Conservation (phyloP, 208 protist genomes). For the Crithidia brevicula region DNA sequence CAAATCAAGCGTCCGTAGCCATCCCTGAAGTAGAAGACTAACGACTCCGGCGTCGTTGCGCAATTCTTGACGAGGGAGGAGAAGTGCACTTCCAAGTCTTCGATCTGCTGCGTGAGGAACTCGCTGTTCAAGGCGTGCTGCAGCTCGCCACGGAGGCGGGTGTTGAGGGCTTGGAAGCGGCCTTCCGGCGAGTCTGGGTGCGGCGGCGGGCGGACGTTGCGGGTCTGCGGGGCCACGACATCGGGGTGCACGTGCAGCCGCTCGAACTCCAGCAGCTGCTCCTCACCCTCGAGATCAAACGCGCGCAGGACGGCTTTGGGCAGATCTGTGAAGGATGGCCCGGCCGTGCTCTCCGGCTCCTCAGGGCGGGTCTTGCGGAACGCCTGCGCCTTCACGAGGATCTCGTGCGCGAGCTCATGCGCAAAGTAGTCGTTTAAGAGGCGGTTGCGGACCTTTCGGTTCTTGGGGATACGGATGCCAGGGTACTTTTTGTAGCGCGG, state of each 20-base stretch:
- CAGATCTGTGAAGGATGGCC: conserved; percentile 62
- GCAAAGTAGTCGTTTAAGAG: conserved; percentile 86
- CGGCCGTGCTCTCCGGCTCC: conserved; percentile 22
- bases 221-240: conserved; percentile 22
- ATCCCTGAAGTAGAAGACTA: conserved; percentile 82
- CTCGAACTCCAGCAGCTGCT: conserved; percentile 44
- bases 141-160: conserved; percentile 75
- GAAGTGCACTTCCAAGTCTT: conserved; percentile 81
- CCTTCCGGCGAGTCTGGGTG: conserved; percentile 70
- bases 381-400: conserved; percentile 54
- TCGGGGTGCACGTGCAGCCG: conserved; percentile 21
- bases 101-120: conserved; percentile 79
- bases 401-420: conserved; percentile 49
- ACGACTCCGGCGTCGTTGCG: conserved; percentile 40
- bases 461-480: conserved; percentile 74
- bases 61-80: conserved; percentile 46
- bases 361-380: conserved; percentile 36
- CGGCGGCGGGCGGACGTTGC: conserved; percentile 25
- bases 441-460: conserved; percentile 79
- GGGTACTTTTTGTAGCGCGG: conserved; percentile 87
- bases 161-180: conserved; percentile 75
- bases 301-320: conserved; percentile 56
- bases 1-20: conserved; percentile 87
- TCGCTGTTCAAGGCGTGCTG: conserved; percentile 84
- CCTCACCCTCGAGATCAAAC: conserved; percentile 74